Conservation (phyloP, 2,329 filamentous ascomycete species). For the Penicillium expansum region DNA sequence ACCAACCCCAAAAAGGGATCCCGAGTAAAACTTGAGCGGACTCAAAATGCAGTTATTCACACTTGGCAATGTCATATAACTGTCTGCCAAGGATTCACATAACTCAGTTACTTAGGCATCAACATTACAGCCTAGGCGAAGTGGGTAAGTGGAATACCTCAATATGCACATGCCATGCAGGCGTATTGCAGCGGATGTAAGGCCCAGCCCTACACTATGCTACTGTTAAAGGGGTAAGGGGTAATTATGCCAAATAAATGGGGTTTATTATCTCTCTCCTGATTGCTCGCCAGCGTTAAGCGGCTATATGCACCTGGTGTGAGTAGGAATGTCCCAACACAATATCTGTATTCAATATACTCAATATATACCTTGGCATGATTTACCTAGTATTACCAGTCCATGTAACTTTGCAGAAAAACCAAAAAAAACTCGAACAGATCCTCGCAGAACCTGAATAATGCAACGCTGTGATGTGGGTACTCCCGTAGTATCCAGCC, state of each 20-base stretch:
- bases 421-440: not conserved
- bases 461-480: not conserved
- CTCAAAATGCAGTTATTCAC: not conserved
- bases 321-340: not conserved
- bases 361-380: not conserved
- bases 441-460: not conserved
- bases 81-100: slow-evolving; percentile 2
- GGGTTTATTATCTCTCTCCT: not conserved
- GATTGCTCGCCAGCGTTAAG: not conserved
- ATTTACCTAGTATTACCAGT: not conserved
- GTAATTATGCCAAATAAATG: not conserved
- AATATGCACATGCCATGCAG: slow-evolving; percentile 7
- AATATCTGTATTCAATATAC: not conserved
- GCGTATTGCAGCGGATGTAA: not conserved
- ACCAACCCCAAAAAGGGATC: not conserved
- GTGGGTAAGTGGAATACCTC: slow-evolving; percentile 5
- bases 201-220: not conserved
- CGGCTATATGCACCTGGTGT: not conserved
- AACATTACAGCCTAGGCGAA: slow-evolving; percentile 11
- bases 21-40: not conserved
- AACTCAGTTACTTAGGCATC: slow-evolving; percentile 14
- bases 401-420: not conserved
- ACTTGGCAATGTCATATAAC: not conserved
- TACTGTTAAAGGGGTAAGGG: not conserved
- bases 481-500: slow-evolving; percentile 10